Conservation (phyloP, 352 stramenopile species). For the Phytophthora nicotianae region DNA sequence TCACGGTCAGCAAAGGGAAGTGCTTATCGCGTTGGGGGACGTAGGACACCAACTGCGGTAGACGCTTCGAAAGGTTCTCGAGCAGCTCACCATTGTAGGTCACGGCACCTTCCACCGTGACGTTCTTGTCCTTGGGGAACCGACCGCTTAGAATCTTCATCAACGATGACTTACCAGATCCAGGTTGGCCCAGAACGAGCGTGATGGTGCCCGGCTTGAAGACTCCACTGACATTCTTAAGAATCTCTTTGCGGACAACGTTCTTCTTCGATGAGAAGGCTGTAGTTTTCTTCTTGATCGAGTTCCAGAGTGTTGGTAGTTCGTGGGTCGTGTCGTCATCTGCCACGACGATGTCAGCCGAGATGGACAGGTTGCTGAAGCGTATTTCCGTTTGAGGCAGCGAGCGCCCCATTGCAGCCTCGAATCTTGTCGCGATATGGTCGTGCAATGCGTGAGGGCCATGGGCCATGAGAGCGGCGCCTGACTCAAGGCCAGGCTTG, state of each 20-base stretch:
- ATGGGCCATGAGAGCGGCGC: conserved; percentile 31
- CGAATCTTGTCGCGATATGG: conserved; percentile 35
- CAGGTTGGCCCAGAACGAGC: conserved; percentile 34
- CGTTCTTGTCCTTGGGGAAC: conserved; percentile 6
- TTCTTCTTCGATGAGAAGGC: conserved; percentile 37
- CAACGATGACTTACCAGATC: conserved; percentile 23
- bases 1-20: conserved; percentile 61
- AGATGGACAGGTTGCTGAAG: conserved; percentile 35
- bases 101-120: conserved; percentile 30
- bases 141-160: conserved; percentile 9
- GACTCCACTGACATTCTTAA: conserved; percentile 50
- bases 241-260: conserved; percentile 50
- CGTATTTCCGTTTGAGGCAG: conserved; percentile 49
- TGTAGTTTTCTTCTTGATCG: conserved; percentile 34
- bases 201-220: conserved; percentile 51
- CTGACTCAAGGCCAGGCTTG: conserved; percentile 25
- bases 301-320: conserved; percentile 48
- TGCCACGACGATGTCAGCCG: conserved; percentile 33
- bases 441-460: conserved; percentile 39
- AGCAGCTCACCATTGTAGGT: conserved; percentile 50
- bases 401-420: conserved; percentile 39
- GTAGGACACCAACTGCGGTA: conserved; percentile 46
- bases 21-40: conserved; percentile 82
- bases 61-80: conserved; percentile 24
- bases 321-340: conserved; percentile 23